Base-by-base conservation (phyloP, 495 filamentous ascomycete species). In the Neurospora sp. region DNA sequence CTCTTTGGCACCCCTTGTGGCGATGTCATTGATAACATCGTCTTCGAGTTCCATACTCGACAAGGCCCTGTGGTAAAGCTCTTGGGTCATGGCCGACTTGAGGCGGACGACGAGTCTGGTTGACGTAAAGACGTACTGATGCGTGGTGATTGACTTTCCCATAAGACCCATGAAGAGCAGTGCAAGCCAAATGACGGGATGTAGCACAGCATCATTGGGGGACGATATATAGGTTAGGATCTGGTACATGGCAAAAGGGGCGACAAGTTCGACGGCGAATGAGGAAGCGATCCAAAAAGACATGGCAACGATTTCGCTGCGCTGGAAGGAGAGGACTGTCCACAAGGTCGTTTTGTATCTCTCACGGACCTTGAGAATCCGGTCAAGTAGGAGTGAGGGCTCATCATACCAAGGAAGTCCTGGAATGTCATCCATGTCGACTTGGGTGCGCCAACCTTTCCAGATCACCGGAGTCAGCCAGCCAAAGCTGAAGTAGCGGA, bases 351-450 rank as follows among this genome's bases (percentile, higher is more conserved):
- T 81, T 35, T 77, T 79, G 71, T 80, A 79, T 70, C 79, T 79
- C 31, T 77, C 76, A 1, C 85, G 80, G 27, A 84, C 81, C 38
- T 74, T 73, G 20, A 80, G 76, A 35, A 85, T 79, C 31, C 78
- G 81, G 31, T 76, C 73, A 37, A 86, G 79, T 70, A 85, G 81
- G 35, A 80, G 75, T 14, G 79, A 72, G 3, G 85, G 85, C 45
- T 85, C 83, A 70, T 87, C 85, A 71, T 87, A 87, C 76, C 83
- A 83, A 1, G 85, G 84, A 20, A 87, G 80, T n/a, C 73, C 79
- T 14, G 84, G 84, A 39, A 87, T 76, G 77, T 84, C 85, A 48
- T 83, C 79, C 69, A 86, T 79, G 20, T 81, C 83, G 72, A 86
- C 59, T 40, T 83, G 79, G 8, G 75, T 77, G 53, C 79, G 82